These are phyloP conservation scores for Dendrobium nobile DNA, from an alignment of 106 monocot species.

Conservation along the genomic window DNA sequence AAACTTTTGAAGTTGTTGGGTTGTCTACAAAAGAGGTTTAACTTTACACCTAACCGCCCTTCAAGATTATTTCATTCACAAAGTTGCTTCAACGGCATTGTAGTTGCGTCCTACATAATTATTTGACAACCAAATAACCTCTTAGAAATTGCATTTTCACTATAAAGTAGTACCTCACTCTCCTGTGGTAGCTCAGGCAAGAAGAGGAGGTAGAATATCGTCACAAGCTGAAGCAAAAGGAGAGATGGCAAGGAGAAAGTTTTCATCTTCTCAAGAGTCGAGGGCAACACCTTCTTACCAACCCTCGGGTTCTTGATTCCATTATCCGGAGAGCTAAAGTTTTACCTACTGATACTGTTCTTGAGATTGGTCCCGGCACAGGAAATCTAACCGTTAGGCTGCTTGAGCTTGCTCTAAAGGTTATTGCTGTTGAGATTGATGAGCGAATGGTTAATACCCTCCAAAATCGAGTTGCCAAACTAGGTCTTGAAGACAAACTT, in stretches of 20 bases:
- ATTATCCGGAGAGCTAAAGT: constrained; percentile 29
- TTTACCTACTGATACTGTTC: constrained; percentile 39
- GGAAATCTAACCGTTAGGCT: constrained; percentile 73
- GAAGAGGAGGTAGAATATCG: background rate
- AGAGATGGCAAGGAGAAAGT: constrained; percentile 2
- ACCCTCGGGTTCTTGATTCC: constrained; percentile 42
- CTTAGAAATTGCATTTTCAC: background rate
- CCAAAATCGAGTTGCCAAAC: constrained; percentile 19
- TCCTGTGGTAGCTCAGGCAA: constrained; percentile 5
- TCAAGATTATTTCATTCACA: background rate
- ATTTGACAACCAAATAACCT: background rate
- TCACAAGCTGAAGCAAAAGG: background rate
- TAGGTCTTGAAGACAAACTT: constrained; percentile 43
- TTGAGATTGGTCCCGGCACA: constrained; percentile 72
- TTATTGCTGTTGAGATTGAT: constrained; percentile 82
- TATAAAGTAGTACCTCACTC: background rate
- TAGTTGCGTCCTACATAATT: background rate
- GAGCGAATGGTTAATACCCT: constrained; percentile 71
- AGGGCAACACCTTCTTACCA: constrained; percentile 56
- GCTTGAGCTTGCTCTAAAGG: constrained; percentile 37
- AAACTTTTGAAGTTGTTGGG: background rate
- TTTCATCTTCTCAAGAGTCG: constrained; percentile 39
- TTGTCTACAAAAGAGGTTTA: background rate
- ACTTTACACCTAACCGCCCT: background rate
- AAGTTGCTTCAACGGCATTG: background rate